Base-by-base conservation (phyloP, 441 rosid genomes). In the Theobroma grandiflorum region DNA sequence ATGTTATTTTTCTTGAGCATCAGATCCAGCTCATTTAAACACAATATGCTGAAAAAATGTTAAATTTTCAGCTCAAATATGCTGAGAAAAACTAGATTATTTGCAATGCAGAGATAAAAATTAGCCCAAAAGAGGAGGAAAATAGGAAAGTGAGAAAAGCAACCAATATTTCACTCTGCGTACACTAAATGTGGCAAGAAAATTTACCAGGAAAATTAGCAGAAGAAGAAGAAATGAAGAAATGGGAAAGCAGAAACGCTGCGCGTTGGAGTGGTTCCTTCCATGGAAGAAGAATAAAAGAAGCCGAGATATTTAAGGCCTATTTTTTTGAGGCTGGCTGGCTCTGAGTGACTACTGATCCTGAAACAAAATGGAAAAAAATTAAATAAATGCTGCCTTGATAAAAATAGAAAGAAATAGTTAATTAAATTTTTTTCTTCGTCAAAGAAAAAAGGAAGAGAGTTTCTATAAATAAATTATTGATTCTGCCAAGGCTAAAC, bases 51-150 rank as follows among this genome's bases (percentile, higher is more conserved):
- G 45, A 16, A 66, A 79, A 71, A 69, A 76, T 16, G 10, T 42
- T 38, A 47, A 40, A 40, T 18, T 53, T 26, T 37, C 18, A 47
- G 59, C 77, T 63, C 12, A 68, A 49, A 79, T 14, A 45, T 37
- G 80, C 47, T 53, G 40, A 77, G 22, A 74, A 42, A n/a, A 11
- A 47, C 78, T 35, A 38, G 47, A 84, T 42, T 76, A 45, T 72
- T 40, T 38, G 42, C 71, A 82, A 84, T 84, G 85, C 70, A 81
- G 58, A 73, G 53, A 78, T 18, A 11, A 72, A 78, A 66, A 61
- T 50, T 11, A 78, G 3, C 61, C 49, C 66, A 66, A 50, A 40
- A 31, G 35, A 66, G 65, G 31, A 66, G 66, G 14, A 42, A 65
- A 74, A 57, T 10, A 47, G 15, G 59, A 71, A 62, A 57, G n/a